Evolutionary conservation across 2,329 filamentous ascomycete species (phyloP).

Genomic region (Fusarium scirpi): DNA sequence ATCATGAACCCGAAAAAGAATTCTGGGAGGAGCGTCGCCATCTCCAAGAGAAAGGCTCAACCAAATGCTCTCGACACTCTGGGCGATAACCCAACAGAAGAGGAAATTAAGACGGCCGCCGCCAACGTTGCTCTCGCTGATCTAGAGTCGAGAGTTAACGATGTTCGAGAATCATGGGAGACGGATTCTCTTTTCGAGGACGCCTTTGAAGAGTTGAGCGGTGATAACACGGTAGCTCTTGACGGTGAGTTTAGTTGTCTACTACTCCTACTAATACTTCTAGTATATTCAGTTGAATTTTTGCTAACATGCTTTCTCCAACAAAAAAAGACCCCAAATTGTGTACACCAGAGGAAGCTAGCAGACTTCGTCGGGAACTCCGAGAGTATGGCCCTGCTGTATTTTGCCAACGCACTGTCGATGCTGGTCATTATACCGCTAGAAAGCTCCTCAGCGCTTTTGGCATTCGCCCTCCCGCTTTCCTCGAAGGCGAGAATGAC

Average conservation of each 20-base stretch:
- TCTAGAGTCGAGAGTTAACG: slow-evolving; percentile 64
- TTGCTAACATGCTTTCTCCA: slow-evolving; percentile 20
- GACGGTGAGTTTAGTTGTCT: slow-evolving; percentile 58
- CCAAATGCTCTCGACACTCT: slow-evolving; percentile 53
- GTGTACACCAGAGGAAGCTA: slow-evolving; percentile 77
- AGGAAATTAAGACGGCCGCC: slow-evolving; percentile 53
- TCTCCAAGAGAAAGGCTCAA: slow-evolving; percentile 51
- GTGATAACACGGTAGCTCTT: slow-evolving; percentile 60
- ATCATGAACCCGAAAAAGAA: slow-evolving; percentile 50
- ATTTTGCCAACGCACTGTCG: slow-evolving; percentile 80
- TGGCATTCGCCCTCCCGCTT: slow-evolving; percentile 77
- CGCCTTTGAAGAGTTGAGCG: slow-evolving; percentile 67
- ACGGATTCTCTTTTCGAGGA: slow-evolving; percentile 74
- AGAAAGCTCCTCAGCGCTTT: slow-evolving; percentile 91
- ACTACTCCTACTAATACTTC: neutral
- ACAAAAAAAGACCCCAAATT: slow-evolving; percentile 57
- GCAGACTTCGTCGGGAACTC: slow-evolving; percentile 75
- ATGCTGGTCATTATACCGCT: slow-evolving; percentile 75
- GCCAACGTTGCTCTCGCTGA: slow-evolving; percentile 56
- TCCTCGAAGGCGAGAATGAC: slow-evolving; percentile 76
- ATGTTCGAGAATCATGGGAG: slow-evolving; percentile 69
- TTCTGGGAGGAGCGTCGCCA: slow-evolving; percentile 49
- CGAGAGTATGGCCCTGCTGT: slow-evolving; percentile 80
- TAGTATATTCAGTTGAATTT: neutral
- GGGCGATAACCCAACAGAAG: slow-evolving; percentile 51